Percentiles rank a stretch among this genome's conserved stretches.
phyloP scores from a whole-genome alignment of 331 rosid species.

The Malus hybrid region DNA sequence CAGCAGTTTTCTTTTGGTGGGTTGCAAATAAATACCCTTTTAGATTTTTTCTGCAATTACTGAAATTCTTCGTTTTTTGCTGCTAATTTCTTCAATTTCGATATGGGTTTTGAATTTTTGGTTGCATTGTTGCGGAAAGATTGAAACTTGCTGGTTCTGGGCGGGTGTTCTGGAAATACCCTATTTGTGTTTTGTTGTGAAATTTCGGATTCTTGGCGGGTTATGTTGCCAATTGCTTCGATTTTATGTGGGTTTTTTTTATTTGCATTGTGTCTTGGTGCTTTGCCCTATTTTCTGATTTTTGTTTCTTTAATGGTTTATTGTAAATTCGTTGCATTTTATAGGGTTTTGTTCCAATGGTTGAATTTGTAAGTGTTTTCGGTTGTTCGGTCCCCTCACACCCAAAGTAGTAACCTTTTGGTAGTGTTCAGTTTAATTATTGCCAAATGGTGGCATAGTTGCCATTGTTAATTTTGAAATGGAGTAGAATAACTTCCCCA shows the following conservation, averaged over 20 bases:
- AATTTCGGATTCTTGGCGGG: neutral
- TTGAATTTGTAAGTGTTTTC: neutral
- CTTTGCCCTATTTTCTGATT: neutral
- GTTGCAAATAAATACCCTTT: neutral
- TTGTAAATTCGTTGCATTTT: neutral
- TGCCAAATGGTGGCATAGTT: neutral
- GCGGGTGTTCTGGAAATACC: neutral
- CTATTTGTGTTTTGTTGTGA: neutral
- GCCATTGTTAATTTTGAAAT: neutral
- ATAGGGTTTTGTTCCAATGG: neutral
- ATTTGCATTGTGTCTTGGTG: neutral
- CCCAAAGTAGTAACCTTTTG: neutral
- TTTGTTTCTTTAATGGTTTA: neutral
- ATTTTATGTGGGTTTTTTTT: neutral
- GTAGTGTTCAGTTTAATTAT: neutral
- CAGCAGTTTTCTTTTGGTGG: slow-evolving; percentile 48
- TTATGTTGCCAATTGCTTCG: neutral
- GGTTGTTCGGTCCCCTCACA: neutral
- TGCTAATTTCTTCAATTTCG: neutral
- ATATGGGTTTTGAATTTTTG: neutral
- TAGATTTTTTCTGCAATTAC: neutral
- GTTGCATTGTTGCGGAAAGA: neutral
- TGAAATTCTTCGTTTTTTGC: neutral
- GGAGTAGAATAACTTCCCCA: neutral
- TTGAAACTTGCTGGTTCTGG: neutral